Conservation (phyloP, 768 basidiomycete species). For the Tylopilus felleus region DNA sequence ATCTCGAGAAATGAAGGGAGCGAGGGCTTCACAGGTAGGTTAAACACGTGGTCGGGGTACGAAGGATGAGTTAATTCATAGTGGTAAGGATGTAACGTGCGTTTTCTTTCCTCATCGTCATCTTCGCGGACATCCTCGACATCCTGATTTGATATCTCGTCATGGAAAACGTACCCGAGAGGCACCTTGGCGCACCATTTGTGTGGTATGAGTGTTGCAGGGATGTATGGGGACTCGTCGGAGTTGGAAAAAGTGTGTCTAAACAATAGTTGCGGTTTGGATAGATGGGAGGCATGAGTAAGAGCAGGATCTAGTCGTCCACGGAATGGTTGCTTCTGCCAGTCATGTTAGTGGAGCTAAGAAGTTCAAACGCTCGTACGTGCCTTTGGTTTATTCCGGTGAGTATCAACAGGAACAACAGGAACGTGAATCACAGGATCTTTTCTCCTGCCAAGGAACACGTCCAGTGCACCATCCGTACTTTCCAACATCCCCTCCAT, state of each 20-base stretch:
- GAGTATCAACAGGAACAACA: slow-evolving; percentile 22
- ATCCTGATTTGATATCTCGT: slow-evolving; percentile 25
- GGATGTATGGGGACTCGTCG: slow-evolving; percentile 58
- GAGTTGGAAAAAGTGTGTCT: slow-evolving; percentile 55
- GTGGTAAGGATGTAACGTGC: slow-evolving; percentile 70
- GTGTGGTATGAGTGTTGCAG: slow-evolving; percentile 50
- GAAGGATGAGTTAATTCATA: slow-evolving; percentile 76
- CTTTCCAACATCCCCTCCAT: slow-evolving; percentile 85
- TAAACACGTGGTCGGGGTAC: slow-evolving; percentile 70
- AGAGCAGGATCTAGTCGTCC: slow-evolving; percentile 57
- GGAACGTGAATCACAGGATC: slow-evolving; percentile 61
- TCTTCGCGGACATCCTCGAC: slow-evolving; percentile 11
- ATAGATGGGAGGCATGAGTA: slow-evolving; percentile 69
- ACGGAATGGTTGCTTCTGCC: slow-evolving; percentile 34
- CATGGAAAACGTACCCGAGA: slow-evolving; percentile 56
- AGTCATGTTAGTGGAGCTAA: slow-evolving; percentile 8
- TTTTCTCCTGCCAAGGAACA: slow-evolving; percentile 67
- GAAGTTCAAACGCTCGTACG: background rate
- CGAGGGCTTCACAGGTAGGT: slow-evolving; percentile 44
- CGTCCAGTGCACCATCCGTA: slow-evolving; percentile 82
- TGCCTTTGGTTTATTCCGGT: slow-evolving; percentile 33
- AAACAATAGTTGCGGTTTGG: slow-evolving; percentile 83
- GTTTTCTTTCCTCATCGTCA: slow-evolving; percentile 21
- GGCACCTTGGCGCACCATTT: slow-evolving; percentile 87
- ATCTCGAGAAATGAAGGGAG: slow-evolving; percentile 58